Base-by-base conservation (phyloP, 192 early-diverging fungal genomes). In the Coemansia sp. region DNA sequence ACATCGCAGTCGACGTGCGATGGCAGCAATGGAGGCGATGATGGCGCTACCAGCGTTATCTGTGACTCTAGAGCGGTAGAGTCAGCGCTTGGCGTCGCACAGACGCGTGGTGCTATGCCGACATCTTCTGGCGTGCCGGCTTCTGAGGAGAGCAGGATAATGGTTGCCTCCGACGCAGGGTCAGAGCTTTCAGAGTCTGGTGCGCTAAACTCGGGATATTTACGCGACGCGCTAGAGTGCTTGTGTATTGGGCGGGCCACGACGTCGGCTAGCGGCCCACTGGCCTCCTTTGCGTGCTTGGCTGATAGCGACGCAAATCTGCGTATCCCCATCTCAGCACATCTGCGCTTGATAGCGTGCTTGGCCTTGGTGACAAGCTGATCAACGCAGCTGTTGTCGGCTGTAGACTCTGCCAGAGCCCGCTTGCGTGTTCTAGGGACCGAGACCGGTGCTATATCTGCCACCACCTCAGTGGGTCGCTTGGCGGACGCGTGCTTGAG, bases 241-340 rank as follows among this genome's bases (percentile, higher is more conserved):
- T 57, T 61, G 52, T 33, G 52, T 53, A 43, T n/a, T 20, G 33
- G 35, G 59, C 50, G 37, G 7, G 37, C 14, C 34, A 18, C 57
- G 43, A 42, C 21, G 23, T 25, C 13, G 36, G 11, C 13, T 31
- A 16, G 21, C 14, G 26, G 12, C 14, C 8, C 26, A 33, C 26
- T 14, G 13, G 52, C 52, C 13, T 34, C 35, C 21, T 45, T 64
- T 13, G 50, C 35, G 50, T 71, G 69, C 12, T 47, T 72, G 61
- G 65, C 52, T 12, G 69, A 35, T 7, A 67, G 43, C 37, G 72
- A 74, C 68, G 72, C 48, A 63, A 71, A 65, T 38, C 71, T 70
- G 58, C 72, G 68, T 43, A 80, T 74, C 13, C 77, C 77, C 56
- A 80, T 67, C 59, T 80, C 77, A 0, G 77, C 48, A 34, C 77